phyloP scores from a whole-genome alignment of 441 rosid genomes.

The Arabidopsis hybrid region DNA sequence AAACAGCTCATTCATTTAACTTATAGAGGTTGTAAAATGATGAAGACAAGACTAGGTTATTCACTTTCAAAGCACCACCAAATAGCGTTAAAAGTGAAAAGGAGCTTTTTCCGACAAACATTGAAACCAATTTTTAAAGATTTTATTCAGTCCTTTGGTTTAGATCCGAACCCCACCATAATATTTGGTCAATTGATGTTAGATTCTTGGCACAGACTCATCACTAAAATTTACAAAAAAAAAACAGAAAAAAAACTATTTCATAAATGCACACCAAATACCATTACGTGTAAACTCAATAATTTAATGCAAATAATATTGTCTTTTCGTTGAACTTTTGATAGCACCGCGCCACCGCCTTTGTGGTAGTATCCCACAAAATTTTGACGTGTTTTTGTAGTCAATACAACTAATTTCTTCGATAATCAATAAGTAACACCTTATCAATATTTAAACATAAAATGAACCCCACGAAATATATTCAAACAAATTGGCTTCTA shows the following conservation, averaged over 20 bases:
- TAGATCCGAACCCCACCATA: slow-evolving; percentile 34
- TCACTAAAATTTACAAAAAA: not conserved
- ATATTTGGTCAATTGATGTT: slow-evolving; percentile 35
- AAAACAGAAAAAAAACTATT: not conserved
- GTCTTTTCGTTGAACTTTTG: slow-evolving; percentile 16
- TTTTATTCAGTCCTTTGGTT: not conserved
- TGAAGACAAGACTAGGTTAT: too few species aligned
- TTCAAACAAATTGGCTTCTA: not conserved
- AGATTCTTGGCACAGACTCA: slow-evolving; percentile 28
- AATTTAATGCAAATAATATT: not conserved
- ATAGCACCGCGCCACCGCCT: slow-evolving; percentile 14
- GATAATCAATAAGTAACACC: not conserved
- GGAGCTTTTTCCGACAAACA: slow-evolving; percentile 21
- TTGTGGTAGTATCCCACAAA: slow-evolving; percentile 31
- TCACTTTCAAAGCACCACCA: not conserved
- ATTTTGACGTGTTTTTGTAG: slow-evolving; percentile 14
- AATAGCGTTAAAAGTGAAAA: not conserved
- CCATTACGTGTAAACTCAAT: slow-evolving; percentile 12
- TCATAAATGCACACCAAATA: slow-evolving; percentile 26
- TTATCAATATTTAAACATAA: not conserved
- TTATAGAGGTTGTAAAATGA: too few species aligned
- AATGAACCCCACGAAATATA: not conserved
- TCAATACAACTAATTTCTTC: not conserved
- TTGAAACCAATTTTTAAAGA: not conserved
- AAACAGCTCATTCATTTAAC: not conserved